Base-by-base conservation (phyloP, 1,284 basidiomycete species). In the Cutaneotrichosporon sp. region DNA sequence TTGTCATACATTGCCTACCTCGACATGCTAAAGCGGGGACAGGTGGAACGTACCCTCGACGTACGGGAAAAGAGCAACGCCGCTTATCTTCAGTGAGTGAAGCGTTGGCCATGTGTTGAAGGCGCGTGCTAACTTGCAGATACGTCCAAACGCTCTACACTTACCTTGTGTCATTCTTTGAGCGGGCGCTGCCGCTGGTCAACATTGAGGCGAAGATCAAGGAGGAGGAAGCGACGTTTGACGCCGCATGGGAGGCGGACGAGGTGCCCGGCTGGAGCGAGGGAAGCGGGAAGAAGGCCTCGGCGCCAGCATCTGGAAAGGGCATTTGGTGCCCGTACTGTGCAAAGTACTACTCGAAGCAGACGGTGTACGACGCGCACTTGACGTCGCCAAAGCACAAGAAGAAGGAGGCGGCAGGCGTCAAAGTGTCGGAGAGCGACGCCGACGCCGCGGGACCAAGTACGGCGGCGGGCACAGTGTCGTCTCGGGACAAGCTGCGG, bases 241-340 rank as follows among this genome's bases (percentile, higher is more conserved):
- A 84, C 50, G 76, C 76, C 52, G 80, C 83, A 47, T 98, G 96
- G 96, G 85, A 86, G 40, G 81, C 80, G 4, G 84, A 83, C 14
- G 82, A 86, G 62, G 78, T 93, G 4, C 73, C 80, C 4, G 84
- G 82, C 7, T 98, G 96, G 94, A 81, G 85, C 61, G 83, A 84
- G 8, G 60, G 53, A 14, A 55, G 62, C 10, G 63, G 59, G 14
- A 79, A 76, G 21, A 78, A 77, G 42, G 78, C 74, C 2, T 57
- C 60, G 21, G 60, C 62, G 15, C 61, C 66, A 26, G 62, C 58
- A 40, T 69, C 70, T 10, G 75, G 68, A 9, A 78, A 79, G 22
- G 90, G 90, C 1, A 90, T 97, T 53, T 98, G 94, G 94, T 98
- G 96, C 79, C 80, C 85, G 44, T 89, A 91, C 50, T 98, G 92